These are phyloP conservation scores for Jacaranda copaia DNA, from an alignment of 257 asterid genomes.

Conservation along the genomic window DNA sequence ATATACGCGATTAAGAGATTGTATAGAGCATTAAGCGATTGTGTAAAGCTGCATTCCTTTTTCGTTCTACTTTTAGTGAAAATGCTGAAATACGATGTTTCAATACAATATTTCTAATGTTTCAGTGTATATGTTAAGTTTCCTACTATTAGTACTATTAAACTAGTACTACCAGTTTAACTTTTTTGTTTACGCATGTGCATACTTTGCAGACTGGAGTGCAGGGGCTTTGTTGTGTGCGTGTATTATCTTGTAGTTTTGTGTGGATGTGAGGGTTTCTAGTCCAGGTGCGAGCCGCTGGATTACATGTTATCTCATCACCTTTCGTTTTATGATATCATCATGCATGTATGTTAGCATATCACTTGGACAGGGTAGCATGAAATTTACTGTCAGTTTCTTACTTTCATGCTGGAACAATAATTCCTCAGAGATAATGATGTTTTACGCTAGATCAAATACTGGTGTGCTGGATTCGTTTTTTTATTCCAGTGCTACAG, in stretches of 20 bases:
- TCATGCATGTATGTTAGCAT: no score
- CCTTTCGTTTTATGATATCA: no score
- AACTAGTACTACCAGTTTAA: neutral
- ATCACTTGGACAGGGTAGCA: neutral
- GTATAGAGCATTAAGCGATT: neutral
- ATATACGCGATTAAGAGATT: slow-evolving; percentile 8
- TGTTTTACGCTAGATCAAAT: neutral
- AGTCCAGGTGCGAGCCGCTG: neutral
- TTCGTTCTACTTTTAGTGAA: neutral
- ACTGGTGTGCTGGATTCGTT: neutral
- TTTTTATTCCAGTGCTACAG: neutral
- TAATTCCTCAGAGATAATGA: slow-evolving; percentile 1
- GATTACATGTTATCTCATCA: neutral
- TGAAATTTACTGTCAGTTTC: neutral
- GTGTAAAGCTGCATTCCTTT: slow-evolving; percentile 3
- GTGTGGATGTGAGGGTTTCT: neutral
- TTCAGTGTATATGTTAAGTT: neutral
- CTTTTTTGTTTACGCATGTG: slow-evolving; percentile 14
- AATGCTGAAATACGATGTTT: neutral
- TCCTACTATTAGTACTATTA: neutral
- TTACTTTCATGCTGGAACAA: slow-evolving; percentile 2
- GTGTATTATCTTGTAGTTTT: slow-evolving; percentile 5
- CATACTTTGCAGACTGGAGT: slow-evolving; percentile 5
- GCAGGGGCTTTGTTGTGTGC: neutral
- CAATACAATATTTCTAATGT: neutral